These are phyloP conservation scores for Micromonas pusilla DNA, from an alignment of 139 green algal species.

Conservation along the genomic window DNA sequence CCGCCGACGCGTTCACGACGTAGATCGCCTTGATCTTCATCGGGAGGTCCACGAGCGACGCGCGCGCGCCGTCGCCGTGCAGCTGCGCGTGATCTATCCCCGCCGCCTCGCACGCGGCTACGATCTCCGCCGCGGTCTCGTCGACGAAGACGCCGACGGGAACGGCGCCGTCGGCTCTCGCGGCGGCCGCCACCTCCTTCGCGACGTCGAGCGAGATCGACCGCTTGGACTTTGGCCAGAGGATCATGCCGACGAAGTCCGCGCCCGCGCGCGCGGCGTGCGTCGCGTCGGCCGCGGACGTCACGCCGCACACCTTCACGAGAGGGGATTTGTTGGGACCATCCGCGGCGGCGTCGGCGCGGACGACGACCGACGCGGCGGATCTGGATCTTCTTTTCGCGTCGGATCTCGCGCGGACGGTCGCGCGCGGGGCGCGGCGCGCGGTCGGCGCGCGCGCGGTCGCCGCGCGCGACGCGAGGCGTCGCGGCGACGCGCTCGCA, in stretches of 20 bases:
- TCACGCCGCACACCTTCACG: conserved; percentile 51
- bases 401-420: not conserved
- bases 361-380: too few species aligned
- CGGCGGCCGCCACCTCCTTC: conserved; percentile 37
- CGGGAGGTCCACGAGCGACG: conserved; percentile 32
- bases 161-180: conserved; percentile 24
- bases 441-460: not conserved
- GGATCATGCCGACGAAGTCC: conserved; percentile 47
- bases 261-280: conserved; percentile 33
- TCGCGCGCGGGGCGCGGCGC: too few species aligned
- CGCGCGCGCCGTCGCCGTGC: conserved; percentile 40
- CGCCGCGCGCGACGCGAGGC: not conserved
- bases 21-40: conserved; percentile 37
- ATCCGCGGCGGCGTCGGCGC: not conserved
- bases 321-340: not conserved
- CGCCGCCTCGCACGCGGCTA: conserved; percentile 6
- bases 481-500: too few species aligned
- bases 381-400: too few species aligned
- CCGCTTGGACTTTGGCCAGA: conserved; percentile 40
- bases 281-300: conserved; percentile 38
- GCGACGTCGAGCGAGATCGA: conserved; percentile 24
- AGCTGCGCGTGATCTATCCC: conserved; percentile 35
- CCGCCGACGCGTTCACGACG: conserved; percentile 39
- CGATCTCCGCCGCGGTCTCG: conserved; percentile 31
- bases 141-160: conserved; percentile 48